phyloP scores from a whole-genome alignment of 2,329 filamentous ascomycete species.

The Fusarium proliferatum region DNA sequence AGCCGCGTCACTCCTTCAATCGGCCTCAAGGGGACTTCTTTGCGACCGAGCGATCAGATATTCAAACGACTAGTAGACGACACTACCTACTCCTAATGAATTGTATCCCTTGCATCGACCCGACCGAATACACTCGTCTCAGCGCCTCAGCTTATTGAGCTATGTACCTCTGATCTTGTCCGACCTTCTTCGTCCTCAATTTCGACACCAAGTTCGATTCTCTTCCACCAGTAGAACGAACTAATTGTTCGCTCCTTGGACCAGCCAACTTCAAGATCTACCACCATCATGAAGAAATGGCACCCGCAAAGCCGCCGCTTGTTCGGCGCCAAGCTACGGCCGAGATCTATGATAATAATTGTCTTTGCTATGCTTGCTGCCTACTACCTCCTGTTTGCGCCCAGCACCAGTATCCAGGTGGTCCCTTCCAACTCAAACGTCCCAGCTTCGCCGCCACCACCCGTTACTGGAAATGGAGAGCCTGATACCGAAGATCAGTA shows the following conservation, averaged over 20 bases:
- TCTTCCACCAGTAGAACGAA: constrained; percentile 6
- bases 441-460: neutral
- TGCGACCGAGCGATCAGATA: constrained; percentile 14
- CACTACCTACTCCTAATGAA: constrained; percentile 15
- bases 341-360: constrained; percentile 56
- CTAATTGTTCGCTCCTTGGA: constrained; percentile 6
- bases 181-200: neutral
- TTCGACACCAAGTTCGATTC: constrained; percentile 14
- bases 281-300: constrained; percentile 49
- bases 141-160: constrained; percentile 1
- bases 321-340: constrained; percentile 52
- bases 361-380: constrained; percentile 54
- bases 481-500: constrained; percentile 20
- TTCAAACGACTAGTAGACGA: constrained; percentile 1
- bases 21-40: constrained; percentile 9
- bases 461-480: constrained; percentile 2
- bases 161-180: constrained; percentile 37
- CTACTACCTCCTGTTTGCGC: constrained; percentile 57
- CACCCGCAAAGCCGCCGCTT: constrained; percentile 46
- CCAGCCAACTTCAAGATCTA: neutral
- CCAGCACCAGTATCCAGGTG: constrained; percentile 49
- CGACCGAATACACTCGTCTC: constrained; percentile 10
- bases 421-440: constrained; percentile 43
- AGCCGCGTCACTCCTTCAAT: constrained; percentile 49
- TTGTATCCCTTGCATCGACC: constrained; percentile 21